Conservation (phyloP, 345 rosid genomes). For the Citrus sp. region DNA sequence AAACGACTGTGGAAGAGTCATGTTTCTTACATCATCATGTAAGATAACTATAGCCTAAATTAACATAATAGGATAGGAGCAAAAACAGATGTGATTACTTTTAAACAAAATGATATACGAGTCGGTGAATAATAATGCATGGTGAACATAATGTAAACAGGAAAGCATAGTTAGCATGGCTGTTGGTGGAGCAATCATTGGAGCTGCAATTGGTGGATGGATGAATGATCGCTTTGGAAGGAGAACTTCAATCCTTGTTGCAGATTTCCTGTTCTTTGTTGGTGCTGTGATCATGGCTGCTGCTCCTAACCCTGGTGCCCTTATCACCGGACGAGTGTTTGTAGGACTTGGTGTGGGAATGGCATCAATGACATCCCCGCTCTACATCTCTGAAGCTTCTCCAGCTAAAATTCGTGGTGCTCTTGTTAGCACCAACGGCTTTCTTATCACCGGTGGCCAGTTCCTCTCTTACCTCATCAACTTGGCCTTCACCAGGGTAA, state of each 20-base stretch:
- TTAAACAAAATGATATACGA: not conserved
- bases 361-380: constrained; percentile 93
- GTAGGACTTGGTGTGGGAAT: constrained; percentile 89
- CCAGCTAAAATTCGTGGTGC: constrained; percentile 88
- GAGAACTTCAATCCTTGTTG: constrained; percentile 47
- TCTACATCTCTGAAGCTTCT: constrained; percentile 89
- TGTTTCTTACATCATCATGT: no score
- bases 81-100: not conserved
- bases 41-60: no score
- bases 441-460: constrained; percentile 91
- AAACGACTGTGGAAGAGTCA: no score
- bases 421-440: constrained; percentile 77
- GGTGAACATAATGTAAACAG: constrained; percentile 29
- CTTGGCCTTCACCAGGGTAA: constrained; percentile 70
- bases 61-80: not conserved
- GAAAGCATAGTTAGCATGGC: constrained; percentile 96
- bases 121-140: not conserved
- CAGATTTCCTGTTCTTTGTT: constrained; percentile 66
- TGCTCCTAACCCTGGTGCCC: constrained; percentile 53
- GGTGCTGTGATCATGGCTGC: constrained; percentile 87
- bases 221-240: constrained; percentile 68
- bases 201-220: constrained; percentile 91
- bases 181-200: constrained; percentile 76
- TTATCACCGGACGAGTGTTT: constrained; percentile 70
- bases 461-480: constrained; percentile 84